phyloP scores from a whole-genome alignment of 164 flowering plant species.

The Euptelea pleiosperma region DNA sequence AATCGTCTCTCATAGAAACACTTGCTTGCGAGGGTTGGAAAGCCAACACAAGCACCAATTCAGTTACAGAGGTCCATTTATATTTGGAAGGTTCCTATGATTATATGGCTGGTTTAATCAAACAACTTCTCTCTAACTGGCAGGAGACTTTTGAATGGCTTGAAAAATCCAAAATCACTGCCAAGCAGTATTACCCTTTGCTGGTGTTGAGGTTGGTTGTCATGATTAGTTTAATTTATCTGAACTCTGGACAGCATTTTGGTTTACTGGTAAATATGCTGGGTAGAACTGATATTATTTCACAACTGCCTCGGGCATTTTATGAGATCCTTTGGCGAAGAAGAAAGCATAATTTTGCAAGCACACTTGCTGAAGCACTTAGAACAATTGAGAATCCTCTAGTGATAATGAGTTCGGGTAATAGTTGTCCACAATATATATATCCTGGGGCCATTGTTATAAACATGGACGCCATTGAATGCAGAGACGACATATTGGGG shows the following conservation, averaged over 20 bases:
- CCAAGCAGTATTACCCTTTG: slow-evolving; percentile 25
- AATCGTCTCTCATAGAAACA: slow-evolving; percentile 46
- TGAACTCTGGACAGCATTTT: slow-evolving; percentile 29
- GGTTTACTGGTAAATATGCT: slow-evolving; percentile 21
- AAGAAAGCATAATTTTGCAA: neutral
- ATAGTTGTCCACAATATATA: neutral
- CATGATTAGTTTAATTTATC: slow-evolving; percentile 31
- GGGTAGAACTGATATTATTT: slow-evolving; percentile 16
- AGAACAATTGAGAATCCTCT: slow-evolving; percentile 49
- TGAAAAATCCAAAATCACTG: slow-evolving; percentile 15
- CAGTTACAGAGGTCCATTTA: neutral
- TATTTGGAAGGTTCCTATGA: neutral
- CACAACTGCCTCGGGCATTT: slow-evolving; percentile 43
- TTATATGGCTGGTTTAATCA: slow-evolving; percentile 15
- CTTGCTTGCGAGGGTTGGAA: slow-evolving; percentile 26
- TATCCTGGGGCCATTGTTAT: slow-evolving; percentile 32
- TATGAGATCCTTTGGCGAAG: slow-evolving; percentile 13
- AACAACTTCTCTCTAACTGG: slow-evolving; percentile 21
- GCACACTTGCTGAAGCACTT: slow-evolving; percentile 47
- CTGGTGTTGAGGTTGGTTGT: slow-evolving; percentile 46
- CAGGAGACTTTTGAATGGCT: slow-evolving; percentile 41
- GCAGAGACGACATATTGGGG: slow-evolving; percentile 38
- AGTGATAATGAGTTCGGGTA: slow-evolving; percentile 34
- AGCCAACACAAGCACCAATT: neutral
- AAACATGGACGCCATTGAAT: slow-evolving; percentile 20